Evolutionary conservation across 768 basidiomycete species (phyloP).

Genomic region (Hysterangium stoloniferum): DNA sequence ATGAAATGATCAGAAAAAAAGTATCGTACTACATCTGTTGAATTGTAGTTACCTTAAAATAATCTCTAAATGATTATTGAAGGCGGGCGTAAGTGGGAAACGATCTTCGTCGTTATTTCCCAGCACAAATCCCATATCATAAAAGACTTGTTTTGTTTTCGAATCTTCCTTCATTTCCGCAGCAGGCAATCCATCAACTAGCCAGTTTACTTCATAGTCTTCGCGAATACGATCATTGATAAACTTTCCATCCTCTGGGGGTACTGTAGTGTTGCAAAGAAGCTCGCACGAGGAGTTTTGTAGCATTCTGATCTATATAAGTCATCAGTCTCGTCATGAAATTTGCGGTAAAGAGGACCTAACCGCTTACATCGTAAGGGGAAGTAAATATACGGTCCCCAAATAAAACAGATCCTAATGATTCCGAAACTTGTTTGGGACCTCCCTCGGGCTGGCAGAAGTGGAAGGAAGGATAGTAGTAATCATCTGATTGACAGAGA

Average conservation of each 20-base stretch:
- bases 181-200: conserved; percentile 88
- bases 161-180: conserved; percentile 85
- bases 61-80: conserved; percentile 93
- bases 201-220: conserved; percentile 91
- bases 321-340: neutral
- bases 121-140: conserved; percentile 93
- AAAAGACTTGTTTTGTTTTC: conserved; percentile 78
- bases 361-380: conserved; percentile 65
- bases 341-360: neutral
- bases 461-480: conserved; percentile 79
- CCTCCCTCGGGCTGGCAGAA: conserved; percentile 82
- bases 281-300: conserved; percentile 70
- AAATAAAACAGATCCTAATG: conserved; percentile 89
- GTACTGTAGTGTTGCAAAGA: conserved; percentile 57
- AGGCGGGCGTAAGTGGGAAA: conserved; percentile 49
- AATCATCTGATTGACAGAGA: conserved; percentile 59
- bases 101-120: conserved; percentile 59
- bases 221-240: conserved; percentile 88
- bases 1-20: conserved; percentile 11
- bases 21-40: no score
- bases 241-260: conserved; percentile 71
- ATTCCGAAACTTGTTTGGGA: conserved; percentile 68
- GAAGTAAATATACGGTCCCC: conserved; percentile 93
- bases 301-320: conserved; percentile 68
- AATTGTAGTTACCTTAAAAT: conserved; percentile 49